Evolutionary conservation across 225 moss, liverwort and hornwort genomes (phyloP), one percentile per base, ranked within the genome.

Genomic region (Polytrichum formosum): DNA sequence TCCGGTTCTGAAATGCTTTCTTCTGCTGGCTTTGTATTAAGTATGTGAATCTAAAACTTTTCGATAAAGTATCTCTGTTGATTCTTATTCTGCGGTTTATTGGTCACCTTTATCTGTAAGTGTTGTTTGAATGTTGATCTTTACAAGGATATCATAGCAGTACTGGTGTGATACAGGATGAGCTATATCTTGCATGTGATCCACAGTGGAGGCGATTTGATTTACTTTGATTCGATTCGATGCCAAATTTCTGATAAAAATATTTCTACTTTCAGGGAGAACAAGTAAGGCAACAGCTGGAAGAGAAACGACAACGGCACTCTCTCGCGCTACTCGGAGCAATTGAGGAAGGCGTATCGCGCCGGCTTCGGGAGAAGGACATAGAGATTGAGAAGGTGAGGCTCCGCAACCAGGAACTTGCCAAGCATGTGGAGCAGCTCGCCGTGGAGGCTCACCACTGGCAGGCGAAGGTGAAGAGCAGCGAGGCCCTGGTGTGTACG

Each of bases 221-320:
- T 58, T 22, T 6, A 5, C n/a, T 6, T 22, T 59, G 59, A 9
- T 59, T 6, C 21, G 9, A 22, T 20, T 22, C 22, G 6, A 23
- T 59, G 59, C 0, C 21, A 9, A 20, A 20, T 59, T 59, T 6
- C 26, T 46, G 2, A 46, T 46, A 16, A 46, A 16, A 46, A 35
- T 9, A 2, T 46, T 3, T 46, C 7, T 13, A 28, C 13, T 29
- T 8, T 21, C 77, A 88, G 87, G 81, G 79, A 26, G 84, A 88
- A 68, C 87, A 84, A 75, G 67, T 84, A 68, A 81, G 84, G 61
- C 87, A 88, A 30, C 76, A 72, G 0, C 74, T 88, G 19, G 87
- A 88, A 72, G 87, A 88, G 62, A 88, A 82, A 54, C 74, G 87
- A 46, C 78, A 81, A 25, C 73, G 84, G 17, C 87, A 88, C 35